Evolutionary conservation across 2,329 filamentous ascomycete genomes (phyloP).

Genomic region (Colletotrichum zoysiae): DNA sequence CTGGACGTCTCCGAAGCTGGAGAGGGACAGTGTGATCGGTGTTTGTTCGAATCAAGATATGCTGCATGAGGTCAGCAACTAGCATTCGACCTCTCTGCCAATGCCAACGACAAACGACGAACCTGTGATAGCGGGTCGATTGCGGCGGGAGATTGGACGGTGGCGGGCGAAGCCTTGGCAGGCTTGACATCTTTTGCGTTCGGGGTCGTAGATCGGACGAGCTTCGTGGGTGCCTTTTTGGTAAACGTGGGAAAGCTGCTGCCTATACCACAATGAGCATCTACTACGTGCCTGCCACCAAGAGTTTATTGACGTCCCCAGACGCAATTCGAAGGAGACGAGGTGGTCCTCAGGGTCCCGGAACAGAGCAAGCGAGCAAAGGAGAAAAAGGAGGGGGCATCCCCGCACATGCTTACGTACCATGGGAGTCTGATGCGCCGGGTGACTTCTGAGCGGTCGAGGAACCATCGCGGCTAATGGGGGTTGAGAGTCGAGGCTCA

Average conservation of each 20-base stretch:
- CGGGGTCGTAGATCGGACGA: conserved; percentile 32
- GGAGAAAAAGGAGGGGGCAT: background rate
- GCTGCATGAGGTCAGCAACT: conserved; percentile 52
- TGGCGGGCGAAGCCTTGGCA: conserved; percentile 37
- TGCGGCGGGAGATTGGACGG: conserved; percentile 40
- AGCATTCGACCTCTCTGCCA: background rate
- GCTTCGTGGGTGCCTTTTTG: conserved; percentile 41
- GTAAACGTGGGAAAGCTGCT: conserved; percentile 36
- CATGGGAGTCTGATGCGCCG: conserved; percentile 48
- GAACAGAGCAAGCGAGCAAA: background rate
- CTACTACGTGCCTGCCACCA: conserved; percentile 18
- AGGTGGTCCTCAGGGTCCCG: background rate
- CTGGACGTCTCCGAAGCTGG: conserved; percentile 66
- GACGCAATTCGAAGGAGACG: conserved; percentile 7
- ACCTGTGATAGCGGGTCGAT: conserved; percentile 51
- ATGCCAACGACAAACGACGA: conserved; percentile 19
- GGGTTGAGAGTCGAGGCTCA: conserved; percentile 45
- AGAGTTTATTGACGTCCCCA: conserved; percentile 9
- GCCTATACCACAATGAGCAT: conserved; percentile 34
- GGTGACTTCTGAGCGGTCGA: conserved; percentile 43
- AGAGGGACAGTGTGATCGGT: conserved; percentile 70
- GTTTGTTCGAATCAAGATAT: conserved; percentile 76
- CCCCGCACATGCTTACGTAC: conserved; percentile 44
- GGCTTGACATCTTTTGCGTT: conserved; percentile 42
- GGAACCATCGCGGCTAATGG: conserved; percentile 41